Conservation (phyloP, 2,329 filamentous ascomycete genomes). For the Fusarium fujikuroi region DNA sequence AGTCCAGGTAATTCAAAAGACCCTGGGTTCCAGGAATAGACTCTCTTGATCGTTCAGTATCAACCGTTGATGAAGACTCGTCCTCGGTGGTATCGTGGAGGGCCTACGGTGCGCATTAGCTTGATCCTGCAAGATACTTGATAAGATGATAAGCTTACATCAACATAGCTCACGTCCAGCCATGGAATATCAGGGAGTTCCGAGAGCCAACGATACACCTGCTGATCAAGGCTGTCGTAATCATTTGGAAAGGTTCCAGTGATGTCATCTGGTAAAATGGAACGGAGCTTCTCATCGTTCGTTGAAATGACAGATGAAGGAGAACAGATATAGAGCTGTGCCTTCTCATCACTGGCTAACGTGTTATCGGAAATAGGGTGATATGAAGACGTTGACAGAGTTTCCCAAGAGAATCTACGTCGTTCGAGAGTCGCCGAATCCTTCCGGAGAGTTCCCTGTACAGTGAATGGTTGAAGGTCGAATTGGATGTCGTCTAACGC, state of each 20-base stretch:
- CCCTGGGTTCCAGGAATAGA: neutral
- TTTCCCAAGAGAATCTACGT: neutral
- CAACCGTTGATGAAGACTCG: neutral
- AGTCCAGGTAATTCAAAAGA: neutral
- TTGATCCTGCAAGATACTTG: rapidly evolving
- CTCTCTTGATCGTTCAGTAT: neutral
- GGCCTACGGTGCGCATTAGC: neutral
- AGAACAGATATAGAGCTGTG: neutral
- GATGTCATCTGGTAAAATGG: neutral
- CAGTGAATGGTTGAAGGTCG: neutral
- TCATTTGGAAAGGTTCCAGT: neutral
- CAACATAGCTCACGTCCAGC: neutral
- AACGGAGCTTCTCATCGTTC: rapidly evolving
- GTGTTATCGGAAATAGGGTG: neutral
- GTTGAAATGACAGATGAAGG: rapidly evolving
- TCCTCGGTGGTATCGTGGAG: neutral
- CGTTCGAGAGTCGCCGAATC: neutral
- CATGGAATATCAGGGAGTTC: neutral
- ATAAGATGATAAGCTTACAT: neutral
- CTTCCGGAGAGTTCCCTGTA: neutral
- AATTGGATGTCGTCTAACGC: neutral
- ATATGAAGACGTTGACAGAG: neutral
- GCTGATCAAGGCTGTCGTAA: rapidly evolving
- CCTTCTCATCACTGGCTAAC: rapidly evolving
- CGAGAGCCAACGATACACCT: neutral